Percentiles rank a stretch among this genome's conserved stretches.
phyloP scores from a whole-genome alignment of 1,139 yeast genomes.

The Lizanozyma gosingica region DNA sequence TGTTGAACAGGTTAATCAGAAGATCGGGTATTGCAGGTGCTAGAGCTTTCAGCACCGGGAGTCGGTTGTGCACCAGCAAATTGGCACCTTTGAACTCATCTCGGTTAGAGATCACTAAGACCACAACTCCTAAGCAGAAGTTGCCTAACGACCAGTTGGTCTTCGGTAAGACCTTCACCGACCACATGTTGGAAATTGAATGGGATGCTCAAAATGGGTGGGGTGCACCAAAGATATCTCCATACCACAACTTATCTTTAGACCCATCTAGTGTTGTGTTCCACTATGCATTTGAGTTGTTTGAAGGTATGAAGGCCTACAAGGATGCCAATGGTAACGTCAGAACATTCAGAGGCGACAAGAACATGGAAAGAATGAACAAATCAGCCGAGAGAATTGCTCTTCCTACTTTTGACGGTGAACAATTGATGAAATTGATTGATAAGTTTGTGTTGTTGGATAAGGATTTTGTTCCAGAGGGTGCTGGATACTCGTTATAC shows the following conservation, averaged over 20 bases:
- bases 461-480: slow-evolving; percentile 68
- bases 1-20: background rate
- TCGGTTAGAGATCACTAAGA: slow-evolving; percentile 50
- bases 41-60: background rate
- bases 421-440: slow-evolving; percentile 64
- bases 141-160: slow-evolving; percentile 68
- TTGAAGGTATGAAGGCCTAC: slow-evolving; percentile 96
- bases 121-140: slow-evolving; percentile 51
- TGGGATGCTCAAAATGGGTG: slow-evolving; percentile 79
- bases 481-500: slow-evolving; percentile 83
- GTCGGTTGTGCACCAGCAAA: background rate
- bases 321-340: slow-evolving; percentile 57
- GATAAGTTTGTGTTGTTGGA: slow-evolving; percentile 70
- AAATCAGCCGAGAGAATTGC: slow-evolving; percentile 80
- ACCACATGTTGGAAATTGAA: slow-evolving; percentile 84
- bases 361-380: slow-evolving; percentile 88
- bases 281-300: slow-evolving; percentile 91
- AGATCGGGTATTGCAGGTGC: background rate
- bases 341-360: slow-evolving; percentile 83
- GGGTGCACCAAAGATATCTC: slow-evolving; percentile 77
- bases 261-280: slow-evolving; percentile 88
- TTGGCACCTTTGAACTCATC: slow-evolving; percentile 55
- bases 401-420: slow-evolving; percentile 75
- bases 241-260: slow-evolving; percentile 64
- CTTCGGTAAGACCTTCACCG: slow-evolving; percentile 81